Evolutionary conservation across 495 filamentous ascomycete species (phyloP).

Genomic region (Glarea lozoyensis): DNA sequence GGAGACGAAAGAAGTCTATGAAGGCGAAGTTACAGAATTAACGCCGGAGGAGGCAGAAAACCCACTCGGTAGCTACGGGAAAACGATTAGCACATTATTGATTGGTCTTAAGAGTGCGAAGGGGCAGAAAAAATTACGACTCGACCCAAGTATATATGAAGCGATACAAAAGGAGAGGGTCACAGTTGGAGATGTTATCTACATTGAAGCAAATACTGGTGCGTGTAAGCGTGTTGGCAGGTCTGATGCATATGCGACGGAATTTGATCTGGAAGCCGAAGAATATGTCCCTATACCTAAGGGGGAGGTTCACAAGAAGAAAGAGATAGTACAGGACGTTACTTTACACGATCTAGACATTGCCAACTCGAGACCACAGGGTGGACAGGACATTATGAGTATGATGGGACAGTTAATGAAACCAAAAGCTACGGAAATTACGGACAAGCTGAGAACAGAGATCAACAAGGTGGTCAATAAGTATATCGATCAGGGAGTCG

Average conservation of each 20-base stretch:
- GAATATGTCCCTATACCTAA: slow-evolving; percentile 98
- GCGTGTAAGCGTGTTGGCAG: slow-evolving; percentile 93
- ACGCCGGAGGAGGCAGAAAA: slow-evolving; percentile 98
- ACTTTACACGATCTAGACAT: slow-evolving; percentile 94
- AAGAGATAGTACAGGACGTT: slow-evolving; percentile 99
- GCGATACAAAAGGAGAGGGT: slow-evolving; percentile 97
- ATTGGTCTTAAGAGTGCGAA: slow-evolving; percentile 84
- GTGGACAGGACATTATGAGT: slow-evolving; percentile 97
- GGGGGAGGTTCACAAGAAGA: slow-evolving; percentile 98
- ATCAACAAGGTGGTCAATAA: slow-evolving; percentile 98
- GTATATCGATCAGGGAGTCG: slow-evolving; percentile 97
- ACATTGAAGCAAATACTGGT: slow-evolving; percentile 97
- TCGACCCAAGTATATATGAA: slow-evolving; percentile 97
- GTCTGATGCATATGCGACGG: slow-evolving; percentile 92
- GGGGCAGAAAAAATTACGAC: slow-evolving; percentile 91
- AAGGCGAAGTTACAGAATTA: slow-evolving; percentile 92
- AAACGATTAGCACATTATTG: slow-evolving; percentile 84
- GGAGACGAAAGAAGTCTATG: slow-evolving; percentile 97
- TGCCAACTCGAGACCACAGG: slow-evolving; percentile 88
- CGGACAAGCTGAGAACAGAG: slow-evolving; percentile 87
- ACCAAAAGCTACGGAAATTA: slow-evolving; percentile 97
- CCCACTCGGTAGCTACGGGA: slow-evolving; percentile 89
- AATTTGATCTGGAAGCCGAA: slow-evolving; percentile 97
- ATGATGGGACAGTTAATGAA: slow-evolving; percentile 99
- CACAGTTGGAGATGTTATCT: slow-evolving; percentile 92